phyloP scores from a whole-genome alignment of 768 basidiomycete genomes.

The Mycena rosella region DNA sequence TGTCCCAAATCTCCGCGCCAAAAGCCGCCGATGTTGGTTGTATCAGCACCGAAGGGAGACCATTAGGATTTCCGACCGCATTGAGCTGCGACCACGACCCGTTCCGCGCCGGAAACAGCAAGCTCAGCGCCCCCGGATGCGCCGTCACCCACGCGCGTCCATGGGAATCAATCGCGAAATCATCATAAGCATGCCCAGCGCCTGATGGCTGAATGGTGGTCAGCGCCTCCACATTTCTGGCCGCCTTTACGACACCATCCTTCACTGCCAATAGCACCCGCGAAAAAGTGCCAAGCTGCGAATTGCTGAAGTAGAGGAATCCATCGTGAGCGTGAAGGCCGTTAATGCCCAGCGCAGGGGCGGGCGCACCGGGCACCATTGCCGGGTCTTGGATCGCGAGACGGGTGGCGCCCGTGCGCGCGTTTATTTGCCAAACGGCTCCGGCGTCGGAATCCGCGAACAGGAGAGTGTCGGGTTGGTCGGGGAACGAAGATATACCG shows the following conservation, averaged over 20 bases:
- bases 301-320: constrained; percentile 9
- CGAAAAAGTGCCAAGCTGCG: background rate
- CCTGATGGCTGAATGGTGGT: background rate
- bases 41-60: background rate
- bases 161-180: constrained; percentile 17
- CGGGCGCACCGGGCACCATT: constrained; percentile 4
- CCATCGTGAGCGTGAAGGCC: constrained; percentile 14
- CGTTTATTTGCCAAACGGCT: constrained; percentile 24
- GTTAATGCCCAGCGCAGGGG: constrained; percentile 26
- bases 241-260: background rate
- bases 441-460: constrained; percentile 17
- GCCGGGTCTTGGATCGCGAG: constrained; percentile 15
- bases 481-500: background rate
- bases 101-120: background rate
- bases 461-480: constrained; percentile 8
- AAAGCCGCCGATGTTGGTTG: constrained; percentile 16
- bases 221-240: background rate
- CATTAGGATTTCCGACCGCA: constrained; percentile 7
- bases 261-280: background rate
- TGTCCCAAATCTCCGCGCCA: background rate
- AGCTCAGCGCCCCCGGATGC: constrained; percentile 18
- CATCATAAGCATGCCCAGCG: background rate
- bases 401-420: background rate
- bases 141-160: constrained; percentile 25
- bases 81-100: background rate